Conservation (phyloP, 768 basidiomycete species). For the Naganishia randhawae region DNA sequence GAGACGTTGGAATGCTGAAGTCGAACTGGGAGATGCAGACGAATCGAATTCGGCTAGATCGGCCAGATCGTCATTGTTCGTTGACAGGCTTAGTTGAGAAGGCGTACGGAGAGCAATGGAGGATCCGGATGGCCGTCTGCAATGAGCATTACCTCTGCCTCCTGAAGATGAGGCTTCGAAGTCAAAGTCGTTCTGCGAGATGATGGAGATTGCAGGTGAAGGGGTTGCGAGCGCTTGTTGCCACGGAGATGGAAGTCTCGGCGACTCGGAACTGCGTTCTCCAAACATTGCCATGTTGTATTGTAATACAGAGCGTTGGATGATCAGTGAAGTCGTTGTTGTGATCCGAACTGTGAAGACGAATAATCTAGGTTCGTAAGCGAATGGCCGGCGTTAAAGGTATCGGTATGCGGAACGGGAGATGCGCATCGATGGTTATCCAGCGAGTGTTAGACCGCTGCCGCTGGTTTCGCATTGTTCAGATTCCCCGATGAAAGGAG, state of each 20-base stretch:
- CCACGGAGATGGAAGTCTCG: conserved; percentile 28
- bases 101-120: conserved; percentile 9
- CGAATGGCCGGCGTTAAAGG: not conserved
- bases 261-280: conserved; percentile 18
- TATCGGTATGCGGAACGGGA: conserved; percentile 22
- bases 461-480: conserved; percentile 13
- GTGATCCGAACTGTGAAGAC: not conserved
- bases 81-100: conserved; percentile 13
- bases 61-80: not conserved
- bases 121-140: not conserved
- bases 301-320: too few species aligned
- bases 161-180: not conserved
- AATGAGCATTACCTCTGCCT: not conserved
- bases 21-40: not conserved
- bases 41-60: not conserved
- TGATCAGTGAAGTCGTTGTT: not conserved
- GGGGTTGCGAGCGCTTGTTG: conserved; percentile 20
- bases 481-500: not conserved
- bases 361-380: not conserved
- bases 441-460: not conserved
- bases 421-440: conserved; percentile 4
- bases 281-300: conserved; percentile 21
- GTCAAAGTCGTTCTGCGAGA: conserved; percentile 5
- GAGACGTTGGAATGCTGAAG: conserved; percentile 1
- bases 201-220: conserved; percentile 13